Base-by-base conservation (phyloP, 148 eudicot species). In the Nepenthes gracilis region DNA sequence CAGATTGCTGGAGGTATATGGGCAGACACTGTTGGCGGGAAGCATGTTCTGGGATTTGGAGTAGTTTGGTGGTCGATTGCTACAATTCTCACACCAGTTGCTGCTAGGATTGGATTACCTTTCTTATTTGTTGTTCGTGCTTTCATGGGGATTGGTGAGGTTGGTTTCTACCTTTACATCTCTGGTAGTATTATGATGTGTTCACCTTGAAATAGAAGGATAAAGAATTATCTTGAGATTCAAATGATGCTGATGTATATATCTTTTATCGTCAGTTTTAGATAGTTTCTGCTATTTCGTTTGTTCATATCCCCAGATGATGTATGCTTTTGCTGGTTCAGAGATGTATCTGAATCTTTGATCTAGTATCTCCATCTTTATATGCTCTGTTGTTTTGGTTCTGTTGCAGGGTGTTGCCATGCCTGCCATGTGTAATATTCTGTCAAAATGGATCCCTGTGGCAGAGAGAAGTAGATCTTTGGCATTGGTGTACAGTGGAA, bases 41-140 rank as follows among this genome's bases (percentile, higher is more conserved):
- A 91, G 69, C 64, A 64, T 66, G 97, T 91, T 10, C 76, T 91
- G 50, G 96, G 81, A 50, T 91, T 91, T 67, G 97, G 85, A 51
- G 97, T 91, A 33, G 65, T 85, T 61, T 91, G 97, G 97, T 91
- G 97, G 97, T 91, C 97, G 54, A 35, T 91, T 58, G 93, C 97
- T 70, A 91, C 97, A 33, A 64, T 55, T 54, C 85, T 91, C 50
- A 91, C 97, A 35, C 97, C 97, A 23, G 57, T 91, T 70, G 96
- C 97, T 55, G 97, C 96, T 33, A 87, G 74, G 64, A 49, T 91
- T 51, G 97, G 97, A 32, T 77, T 91, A 71, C 97, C 97, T 33
- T 91, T 74, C 73, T 81, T 91, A 66, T 82, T 91, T 33, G 81
- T 91, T 54, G 85, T 66, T 34, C 97, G 97, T 60, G 97, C 96